These are phyloP conservation scores for Populus pruinosa DNA, from an alignment of 345 rosid species.

Conservation along the genomic window DNA sequence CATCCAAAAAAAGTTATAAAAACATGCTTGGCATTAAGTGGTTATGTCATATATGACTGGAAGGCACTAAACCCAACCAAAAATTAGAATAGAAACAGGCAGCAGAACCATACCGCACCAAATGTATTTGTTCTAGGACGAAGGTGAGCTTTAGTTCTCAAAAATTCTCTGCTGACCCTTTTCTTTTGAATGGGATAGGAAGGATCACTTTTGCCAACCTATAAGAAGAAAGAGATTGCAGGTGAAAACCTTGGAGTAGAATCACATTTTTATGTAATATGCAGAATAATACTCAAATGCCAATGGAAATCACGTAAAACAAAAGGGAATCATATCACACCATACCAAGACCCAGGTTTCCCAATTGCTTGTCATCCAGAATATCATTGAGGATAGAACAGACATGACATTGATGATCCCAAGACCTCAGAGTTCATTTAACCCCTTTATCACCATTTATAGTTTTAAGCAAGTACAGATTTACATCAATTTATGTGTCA, in stretches of 20 bases:
- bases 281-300: not conserved
- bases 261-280: not conserved
- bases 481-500: not conserved
- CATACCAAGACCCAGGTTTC: not conserved
- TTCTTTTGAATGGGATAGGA: constrained; percentile 96
- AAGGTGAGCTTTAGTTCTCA: constrained; percentile 96
- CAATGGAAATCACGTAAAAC: not conserved
- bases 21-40: not conserved
- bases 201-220: constrained; percentile 92
- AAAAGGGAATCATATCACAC: not conserved
- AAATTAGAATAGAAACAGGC: not conserved
- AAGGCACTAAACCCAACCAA: not conserved
- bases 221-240: constrained; percentile 1
- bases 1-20: not conserved
- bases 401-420: not conserved
- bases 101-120: constrained; percentile 64
- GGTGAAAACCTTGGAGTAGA: not conserved
- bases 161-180: constrained; percentile 82
- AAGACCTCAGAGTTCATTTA: not conserved
- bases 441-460: not conserved
- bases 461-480: not conserved
- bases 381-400: not conserved
- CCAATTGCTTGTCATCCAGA: not conserved
- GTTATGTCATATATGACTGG: not conserved
- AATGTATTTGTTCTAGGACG: constrained; percentile 96